phyloP scores from a whole-genome alignment of 2,329 filamentous ascomycete species.

The Aschersonia sp. region DNA sequence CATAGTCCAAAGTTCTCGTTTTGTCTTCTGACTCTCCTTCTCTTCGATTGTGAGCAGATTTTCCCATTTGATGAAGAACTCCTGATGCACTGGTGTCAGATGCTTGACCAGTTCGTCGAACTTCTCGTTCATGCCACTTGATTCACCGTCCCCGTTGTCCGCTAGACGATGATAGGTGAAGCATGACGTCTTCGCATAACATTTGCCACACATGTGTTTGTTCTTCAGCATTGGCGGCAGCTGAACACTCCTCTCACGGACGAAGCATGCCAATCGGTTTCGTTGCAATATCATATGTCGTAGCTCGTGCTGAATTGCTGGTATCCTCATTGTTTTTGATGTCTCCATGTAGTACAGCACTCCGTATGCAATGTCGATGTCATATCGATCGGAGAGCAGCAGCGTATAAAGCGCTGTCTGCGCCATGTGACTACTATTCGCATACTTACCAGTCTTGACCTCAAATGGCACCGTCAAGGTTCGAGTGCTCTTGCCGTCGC shows the following conservation, averaged over 20 bases:
- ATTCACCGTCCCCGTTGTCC: constrained; percentile 69
- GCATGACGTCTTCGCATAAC: constrained; percentile 82
- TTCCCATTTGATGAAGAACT: constrained; percentile 94
- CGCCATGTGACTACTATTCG: constrained; percentile 70
- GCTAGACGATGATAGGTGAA: constrained; percentile 88
- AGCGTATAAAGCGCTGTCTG: constrained; percentile 93
- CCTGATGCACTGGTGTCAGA: constrained; percentile 57
- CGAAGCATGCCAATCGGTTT: constrained; percentile 75
- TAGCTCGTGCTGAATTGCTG: constrained; percentile 73
- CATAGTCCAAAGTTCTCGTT: constrained; percentile 94
- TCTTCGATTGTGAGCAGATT: constrained; percentile 87
- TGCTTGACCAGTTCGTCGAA: constrained; percentile 73
- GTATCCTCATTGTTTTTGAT: constrained; percentile 73
- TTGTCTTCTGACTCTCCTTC: constrained; percentile 72
- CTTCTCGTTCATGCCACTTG: constrained; percentile 65
- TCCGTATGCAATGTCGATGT: constrained; percentile 80
- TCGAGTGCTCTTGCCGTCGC: constrained; percentile 49
- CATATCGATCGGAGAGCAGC: constrained; percentile 84
- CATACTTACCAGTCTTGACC: constrained; percentile 83
- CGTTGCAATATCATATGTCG: constrained; percentile 95
- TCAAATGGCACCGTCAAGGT: constrained; percentile 84
- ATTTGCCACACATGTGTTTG: constrained; percentile 68
- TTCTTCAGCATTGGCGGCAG: constrained; percentile 79
- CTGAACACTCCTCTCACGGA: constrained; percentile 64
- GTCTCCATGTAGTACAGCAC: constrained; percentile 93